Conservation (phyloP, 306 rosid species). For the Lupinus albus region DNA sequence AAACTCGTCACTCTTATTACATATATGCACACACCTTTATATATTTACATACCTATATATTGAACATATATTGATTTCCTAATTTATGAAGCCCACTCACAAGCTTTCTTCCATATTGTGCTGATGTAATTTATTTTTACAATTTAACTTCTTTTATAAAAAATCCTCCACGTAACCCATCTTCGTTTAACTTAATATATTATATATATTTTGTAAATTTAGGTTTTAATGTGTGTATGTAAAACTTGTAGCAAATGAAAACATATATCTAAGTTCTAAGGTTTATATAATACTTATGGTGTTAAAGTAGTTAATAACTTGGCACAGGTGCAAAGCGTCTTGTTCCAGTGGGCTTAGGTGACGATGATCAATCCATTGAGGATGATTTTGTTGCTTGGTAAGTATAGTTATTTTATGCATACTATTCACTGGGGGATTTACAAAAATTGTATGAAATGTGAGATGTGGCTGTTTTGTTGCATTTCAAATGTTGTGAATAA, state of each 20-base stretch:
- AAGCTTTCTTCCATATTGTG: background rate
- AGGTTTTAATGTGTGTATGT: constrained; percentile 16
- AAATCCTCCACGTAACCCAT: background rate
- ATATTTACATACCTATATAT: too few species aligned
- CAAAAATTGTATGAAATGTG: background rate
- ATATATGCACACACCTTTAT: too few species aligned
- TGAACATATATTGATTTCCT: constrained; percentile 3
- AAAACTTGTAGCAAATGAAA: constrained; percentile 23
- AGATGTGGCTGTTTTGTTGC: constrained; percentile 30
- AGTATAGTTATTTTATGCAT: constrained; percentile 16
- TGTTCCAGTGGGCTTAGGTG: constrained; percentile 73
- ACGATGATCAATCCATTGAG: constrained; percentile 87
- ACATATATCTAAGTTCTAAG: constrained; percentile 5
- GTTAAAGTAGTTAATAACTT: constrained; percentile 24
- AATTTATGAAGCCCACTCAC: background rate
- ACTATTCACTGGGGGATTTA: background rate
- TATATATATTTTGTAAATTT: background rate
- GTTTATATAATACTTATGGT: constrained; percentile 16
- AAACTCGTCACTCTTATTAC: background rate
- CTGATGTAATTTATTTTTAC: constrained; percentile 13
- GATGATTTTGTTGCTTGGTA: constrained; percentile 91
- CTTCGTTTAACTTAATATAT: constrained; percentile 2
- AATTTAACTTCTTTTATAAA: constrained; percentile 11
- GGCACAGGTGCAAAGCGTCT: constrained; percentile 77
- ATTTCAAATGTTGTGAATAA: constrained; percentile 27